These are phyloP conservation scores for Hypoxylon sp. DNA, from an alignment of 2,329 filamentous ascomycete genomes.

Conservation along the genomic window DNA sequence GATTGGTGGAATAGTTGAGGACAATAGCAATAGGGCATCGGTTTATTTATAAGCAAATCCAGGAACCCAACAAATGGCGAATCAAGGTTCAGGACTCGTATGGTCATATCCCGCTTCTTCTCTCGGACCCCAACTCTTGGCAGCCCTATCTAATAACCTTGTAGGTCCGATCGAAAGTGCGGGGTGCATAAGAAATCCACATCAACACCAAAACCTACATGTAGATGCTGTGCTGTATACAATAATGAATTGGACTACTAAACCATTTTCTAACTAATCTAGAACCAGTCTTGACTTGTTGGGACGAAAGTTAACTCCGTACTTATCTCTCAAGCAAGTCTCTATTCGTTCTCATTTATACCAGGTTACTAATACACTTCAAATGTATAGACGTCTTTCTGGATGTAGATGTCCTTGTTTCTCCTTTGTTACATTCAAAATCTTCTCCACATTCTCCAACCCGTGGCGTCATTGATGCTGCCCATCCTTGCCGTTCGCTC, in stretches of 20 bases:
- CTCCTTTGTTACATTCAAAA: slow-evolving; percentile 12
- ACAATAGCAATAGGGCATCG: background rate
- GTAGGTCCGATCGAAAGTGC: slow-evolving; percentile 24
- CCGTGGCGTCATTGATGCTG: slow-evolving; percentile 31
- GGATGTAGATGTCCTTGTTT: background rate
- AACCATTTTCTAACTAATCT: background rate
- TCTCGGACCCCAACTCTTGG: slow-evolving; percentile 27
- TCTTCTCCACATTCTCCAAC: slow-evolving; percentile 39
- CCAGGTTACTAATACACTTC: background rate
- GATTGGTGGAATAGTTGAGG: slow-evolving; percentile 26
- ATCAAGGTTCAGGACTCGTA: slow-evolving; percentile 28
- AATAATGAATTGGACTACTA: background rate
- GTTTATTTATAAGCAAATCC: slow-evolving; percentile 13
- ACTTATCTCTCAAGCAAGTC: background rate
- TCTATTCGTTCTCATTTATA: background rate
- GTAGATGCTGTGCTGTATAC: background rate
- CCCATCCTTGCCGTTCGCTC: slow-evolving; percentile 25
- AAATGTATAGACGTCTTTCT: background rate
- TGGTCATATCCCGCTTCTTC: slow-evolving; percentile 5
- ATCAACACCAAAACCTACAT: background rate
- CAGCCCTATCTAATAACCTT: slow-evolving; percentile 14
- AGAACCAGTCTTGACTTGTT: background rate
- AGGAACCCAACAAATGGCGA: slow-evolving; percentile 18
- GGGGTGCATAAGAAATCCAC: slow-evolving; percentile 35
- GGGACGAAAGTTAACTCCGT: background rate